These are phyloP conservation scores for Schoenoplectus triqueter DNA, from an alignment of 202 grass and related monocot species.

Conservation along the genomic window DNA sequence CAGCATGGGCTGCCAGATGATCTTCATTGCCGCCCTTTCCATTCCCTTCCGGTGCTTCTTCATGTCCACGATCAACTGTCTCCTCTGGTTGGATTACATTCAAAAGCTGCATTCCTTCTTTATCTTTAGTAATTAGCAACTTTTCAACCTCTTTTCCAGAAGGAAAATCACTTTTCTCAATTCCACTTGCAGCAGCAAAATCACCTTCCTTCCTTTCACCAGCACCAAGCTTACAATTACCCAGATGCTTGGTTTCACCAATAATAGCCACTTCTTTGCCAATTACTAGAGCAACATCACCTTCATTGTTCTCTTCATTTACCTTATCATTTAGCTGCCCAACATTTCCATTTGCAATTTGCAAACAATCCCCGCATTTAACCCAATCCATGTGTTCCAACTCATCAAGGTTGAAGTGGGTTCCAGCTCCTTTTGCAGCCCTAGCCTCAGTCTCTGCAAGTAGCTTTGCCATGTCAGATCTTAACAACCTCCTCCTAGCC, in stretches of 20 bases:
- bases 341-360: constrained; percentile 32
- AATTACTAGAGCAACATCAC: constrained; percentile 1
- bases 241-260: background rate
- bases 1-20: background rate
- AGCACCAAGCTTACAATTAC: background rate
- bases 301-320: constrained; percentile 10
- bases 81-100: too few species aligned
- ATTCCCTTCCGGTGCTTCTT: constrained; percentile 26
- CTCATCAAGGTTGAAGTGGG: constrained; percentile 52
- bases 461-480: constrained; percentile 49
- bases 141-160: background rate
- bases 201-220: constrained; percentile 30
- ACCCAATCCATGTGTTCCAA: constrained; percentile 47
- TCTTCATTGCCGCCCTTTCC: constrained; percentile 7
- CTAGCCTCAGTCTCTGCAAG: constrained; percentile 41
- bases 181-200: background rate
- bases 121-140: too few species aligned
- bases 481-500: constrained; percentile 52
- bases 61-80: background rate
- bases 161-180: constrained; percentile 17
- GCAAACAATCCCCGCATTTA: constrained; percentile 35
- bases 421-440: background rate
- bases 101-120: too few species aligned
- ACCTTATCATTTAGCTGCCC: background rate
- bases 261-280: background rate